These are phyloP conservation scores for Fusarium goolgardi DNA, from an alignment of 2,329 filamentous ascomycete genomes.

Conservation along the genomic window DNA sequence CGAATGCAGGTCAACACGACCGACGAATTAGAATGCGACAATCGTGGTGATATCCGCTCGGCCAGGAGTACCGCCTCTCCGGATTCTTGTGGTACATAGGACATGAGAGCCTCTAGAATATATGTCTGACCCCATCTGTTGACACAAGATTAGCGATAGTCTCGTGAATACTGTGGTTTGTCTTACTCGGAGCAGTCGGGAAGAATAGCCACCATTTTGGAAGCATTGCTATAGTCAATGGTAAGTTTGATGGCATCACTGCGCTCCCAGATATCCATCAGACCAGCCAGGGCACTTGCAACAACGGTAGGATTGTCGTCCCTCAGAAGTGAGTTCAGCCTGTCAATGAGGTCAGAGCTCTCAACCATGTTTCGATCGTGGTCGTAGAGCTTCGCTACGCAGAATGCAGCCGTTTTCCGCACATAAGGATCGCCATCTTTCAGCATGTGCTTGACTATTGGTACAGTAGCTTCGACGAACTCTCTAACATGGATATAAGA, in stretches of 20 bases:
- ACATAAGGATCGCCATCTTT: constrained; percentile 94
- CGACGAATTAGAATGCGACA: constrained; percentile 96
- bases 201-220: constrained; percentile 96
- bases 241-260: constrained; percentile 98
- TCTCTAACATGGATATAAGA: constrained; percentile 97
- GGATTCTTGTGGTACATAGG: constrained; percentile 93
- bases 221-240: constrained; percentile 96
- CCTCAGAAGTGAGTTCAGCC: constrained; percentile 86
- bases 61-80: constrained; percentile 89
- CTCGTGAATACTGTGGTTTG: background rate
- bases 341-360: constrained; percentile 89
- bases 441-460: constrained; percentile 83
- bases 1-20: constrained; percentile 96
- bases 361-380: constrained; percentile 94
- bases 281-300: constrained; percentile 86
- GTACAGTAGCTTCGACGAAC: constrained; percentile 91
- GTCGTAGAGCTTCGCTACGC: constrained; percentile 97
- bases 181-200: constrained; percentile 96
- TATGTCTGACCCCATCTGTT: constrained; percentile 97
- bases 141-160: constrained; percentile 25
- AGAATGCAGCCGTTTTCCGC: constrained; percentile 95
- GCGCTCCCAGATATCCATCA: constrained; percentile 99
- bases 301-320: constrained; percentile 99
- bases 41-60: constrained; percentile 91
- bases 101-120: constrained; percentile 97